Evolutionary conservation across 2,329 filamentous ascomycete genomes (phyloP).

Genomic region (Alternaria solani): DNA sequence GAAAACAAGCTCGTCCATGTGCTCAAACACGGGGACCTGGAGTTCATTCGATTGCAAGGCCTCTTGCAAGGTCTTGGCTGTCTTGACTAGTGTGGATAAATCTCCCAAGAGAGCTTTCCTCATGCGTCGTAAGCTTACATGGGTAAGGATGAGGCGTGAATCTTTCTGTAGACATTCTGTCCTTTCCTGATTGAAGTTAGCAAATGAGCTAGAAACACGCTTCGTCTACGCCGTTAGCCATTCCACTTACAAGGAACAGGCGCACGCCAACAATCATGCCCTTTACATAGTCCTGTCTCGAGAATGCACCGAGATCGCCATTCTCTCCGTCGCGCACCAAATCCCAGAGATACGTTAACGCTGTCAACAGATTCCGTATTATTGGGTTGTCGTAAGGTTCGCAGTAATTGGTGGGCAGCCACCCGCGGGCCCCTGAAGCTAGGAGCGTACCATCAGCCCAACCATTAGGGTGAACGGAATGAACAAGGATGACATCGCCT

Average conservation of each 20-base stretch:
- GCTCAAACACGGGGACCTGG: conserved; percentile 67
- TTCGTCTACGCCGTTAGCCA: background rate
- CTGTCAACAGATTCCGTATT: conserved; percentile 84
- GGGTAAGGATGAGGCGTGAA: conserved; percentile 74
- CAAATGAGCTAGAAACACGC: background rate
- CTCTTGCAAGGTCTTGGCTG: conserved; percentile 84
- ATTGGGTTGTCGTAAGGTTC: conserved; percentile 90
- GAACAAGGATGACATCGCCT: conserved; percentile 91
- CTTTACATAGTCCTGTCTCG: conserved; percentile 92
- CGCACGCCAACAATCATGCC: conserved; percentile 93
- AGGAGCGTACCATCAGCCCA: conserved; percentile 97
- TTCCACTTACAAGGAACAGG: conserved; percentile 76
- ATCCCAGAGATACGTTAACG: conserved; percentile 92
- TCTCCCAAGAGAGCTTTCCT: conserved; percentile 90
- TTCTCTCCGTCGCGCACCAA: conserved; percentile 79
- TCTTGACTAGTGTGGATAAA: conserved; percentile 86
- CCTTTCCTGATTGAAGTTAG: conserved; percentile 70
- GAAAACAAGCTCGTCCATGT: conserved; percentile 90
- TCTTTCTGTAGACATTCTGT: conserved; percentile 89
- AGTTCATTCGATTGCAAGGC: conserved; percentile 59
- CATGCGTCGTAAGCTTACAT: conserved; percentile 78
- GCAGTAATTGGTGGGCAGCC: conserved; percentile 98
- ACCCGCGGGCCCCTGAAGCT: conserved; percentile 84
- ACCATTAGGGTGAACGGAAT: conserved; percentile 96
- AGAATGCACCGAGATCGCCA: conserved; percentile 79